Evolutionary conservation across 140 eudicot species (phyloP).

Genomic region (Stevia rebaudiana): DNA sequence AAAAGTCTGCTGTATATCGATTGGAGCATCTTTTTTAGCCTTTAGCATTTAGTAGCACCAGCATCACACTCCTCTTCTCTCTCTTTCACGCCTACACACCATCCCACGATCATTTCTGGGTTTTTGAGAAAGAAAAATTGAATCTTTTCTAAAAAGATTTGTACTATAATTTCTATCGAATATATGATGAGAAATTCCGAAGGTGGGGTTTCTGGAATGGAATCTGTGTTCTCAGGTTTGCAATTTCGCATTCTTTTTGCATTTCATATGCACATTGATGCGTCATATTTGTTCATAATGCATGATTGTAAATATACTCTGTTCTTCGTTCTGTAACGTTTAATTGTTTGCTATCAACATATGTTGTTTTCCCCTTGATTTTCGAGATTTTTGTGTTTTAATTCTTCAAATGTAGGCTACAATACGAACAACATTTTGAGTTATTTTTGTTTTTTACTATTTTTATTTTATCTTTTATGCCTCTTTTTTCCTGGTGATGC

Average conservation of each 20-base stretch:
- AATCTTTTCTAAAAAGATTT: slow-evolving; percentile 14
- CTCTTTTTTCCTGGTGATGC: background rate
- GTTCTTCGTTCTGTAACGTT: background rate
- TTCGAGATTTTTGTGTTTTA: slow-evolving; percentile 10
- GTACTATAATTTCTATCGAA: slow-evolving; percentile 14
- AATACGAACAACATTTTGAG: background rate
- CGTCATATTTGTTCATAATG: slow-evolving; percentile 15
- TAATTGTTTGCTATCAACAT: slow-evolving; percentile 1
- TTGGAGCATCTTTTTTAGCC: slow-evolving; percentile 8
- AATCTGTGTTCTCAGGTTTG: slow-evolving; percentile 45
- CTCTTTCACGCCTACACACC: slow-evolving; percentile 12
- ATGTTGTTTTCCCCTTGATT: slow-evolving; percentile 1
- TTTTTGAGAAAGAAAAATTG: background rate
- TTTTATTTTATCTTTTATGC: background rate
- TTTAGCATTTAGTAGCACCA: slow-evolving; percentile 2
- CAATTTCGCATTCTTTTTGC: slow-evolving; percentile 7
- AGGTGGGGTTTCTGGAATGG: slow-evolving; percentile 41
- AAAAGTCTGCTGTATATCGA: background rate
- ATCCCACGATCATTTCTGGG: slow-evolving; percentile 8
- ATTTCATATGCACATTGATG: background rate
- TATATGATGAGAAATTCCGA: slow-evolving; percentile 30
- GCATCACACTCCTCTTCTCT: background rate
- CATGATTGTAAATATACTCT: slow-evolving; percentile 21
- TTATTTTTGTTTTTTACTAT: background rate
- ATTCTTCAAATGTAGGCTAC: slow-evolving; percentile 24